These are phyloP conservation scores for Acephala macrosclerotiorum DNA, from an alignment of 2,329 filamentous ascomycete species.

Conservation along the genomic window DNA sequence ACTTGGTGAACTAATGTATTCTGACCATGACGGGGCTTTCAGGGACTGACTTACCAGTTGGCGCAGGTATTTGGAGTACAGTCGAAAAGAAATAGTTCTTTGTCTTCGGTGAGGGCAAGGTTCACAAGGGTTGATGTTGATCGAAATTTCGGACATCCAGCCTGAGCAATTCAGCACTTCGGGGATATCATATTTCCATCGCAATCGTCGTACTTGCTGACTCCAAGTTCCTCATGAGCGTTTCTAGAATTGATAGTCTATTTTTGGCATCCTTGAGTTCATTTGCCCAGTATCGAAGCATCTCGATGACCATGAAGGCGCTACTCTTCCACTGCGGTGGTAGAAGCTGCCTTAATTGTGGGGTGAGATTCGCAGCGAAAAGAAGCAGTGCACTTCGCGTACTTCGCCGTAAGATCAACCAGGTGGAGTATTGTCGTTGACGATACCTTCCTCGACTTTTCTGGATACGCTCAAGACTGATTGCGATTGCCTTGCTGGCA, in stretches of 20 bases:
- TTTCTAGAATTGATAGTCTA: constrained; percentile 17
- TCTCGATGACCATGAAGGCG: constrained; percentile 28
- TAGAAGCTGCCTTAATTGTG: constrained; percentile 18
- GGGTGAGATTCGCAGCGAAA: constrained; percentile 28
- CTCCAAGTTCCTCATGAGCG: constrained; percentile 1
- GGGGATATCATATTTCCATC: neutral
- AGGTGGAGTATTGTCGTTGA: constrained; percentile 36
- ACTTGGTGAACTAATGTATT: neutral
- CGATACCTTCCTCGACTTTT: constrained; percentile 42
- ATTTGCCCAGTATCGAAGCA: constrained; percentile 33
- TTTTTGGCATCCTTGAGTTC: constrained; percentile 14
- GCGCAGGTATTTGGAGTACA: neutral
- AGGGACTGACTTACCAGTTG: neutral
- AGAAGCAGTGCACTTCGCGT: constrained; percentile 36
- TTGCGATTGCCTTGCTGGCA: constrained; percentile 41
- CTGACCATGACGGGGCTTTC: neutral
- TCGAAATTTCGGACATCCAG: neutral
- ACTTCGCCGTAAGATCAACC: constrained; percentile 37
- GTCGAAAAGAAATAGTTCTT: neutral
- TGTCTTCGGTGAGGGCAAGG: neutral
- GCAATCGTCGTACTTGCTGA: neutral
- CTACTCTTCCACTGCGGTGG: constrained; percentile 32
- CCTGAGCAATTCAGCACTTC: neutral
- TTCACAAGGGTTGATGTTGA: neutral
- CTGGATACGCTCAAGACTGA: constrained; percentile 45